phyloP scores from a whole-genome alignment of 2,329 filamentous ascomycete species.

The Sclerotinia borealis region DNA sequence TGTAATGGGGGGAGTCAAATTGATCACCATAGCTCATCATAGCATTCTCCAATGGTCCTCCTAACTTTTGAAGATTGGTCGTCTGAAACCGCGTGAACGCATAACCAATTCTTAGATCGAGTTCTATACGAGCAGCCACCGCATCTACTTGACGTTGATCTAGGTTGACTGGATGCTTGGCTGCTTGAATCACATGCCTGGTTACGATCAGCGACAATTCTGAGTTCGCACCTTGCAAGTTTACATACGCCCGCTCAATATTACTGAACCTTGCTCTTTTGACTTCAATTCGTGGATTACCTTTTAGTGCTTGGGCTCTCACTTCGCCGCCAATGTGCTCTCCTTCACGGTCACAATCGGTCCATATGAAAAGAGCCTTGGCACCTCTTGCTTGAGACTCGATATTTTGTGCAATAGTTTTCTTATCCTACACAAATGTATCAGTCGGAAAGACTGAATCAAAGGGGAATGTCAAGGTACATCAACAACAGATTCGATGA shows the following conservation, averaged over 20 bases:
- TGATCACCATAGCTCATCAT: constrained; percentile 73
- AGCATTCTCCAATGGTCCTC: constrained; percentile 48
- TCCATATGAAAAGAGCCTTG: constrained; percentile 90
- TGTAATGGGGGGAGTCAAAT: neutral
- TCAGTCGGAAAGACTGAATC: neutral
- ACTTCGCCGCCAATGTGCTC: constrained; percentile 95
- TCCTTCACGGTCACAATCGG: constrained; percentile 95
- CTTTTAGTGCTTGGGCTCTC: constrained; percentile 68
- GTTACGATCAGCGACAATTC: constrained; percentile 8
- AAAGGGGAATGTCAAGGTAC: constrained; percentile 39
- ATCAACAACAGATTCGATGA: constrained; percentile 60
- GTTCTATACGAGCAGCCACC: constrained; percentile 80
- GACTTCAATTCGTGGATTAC: constrained; percentile 68
- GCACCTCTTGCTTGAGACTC: constrained; percentile 66
- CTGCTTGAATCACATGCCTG: constrained; percentile 82
- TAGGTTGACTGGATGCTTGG: constrained; percentile 66
- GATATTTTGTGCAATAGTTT: constrained; percentile 78
- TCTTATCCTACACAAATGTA: constrained; percentile 59
- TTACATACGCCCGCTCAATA: constrained; percentile 73
- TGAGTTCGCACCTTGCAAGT: neutral
- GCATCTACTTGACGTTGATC: constrained; percentile 85
- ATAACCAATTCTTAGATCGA: constrained; percentile 87
- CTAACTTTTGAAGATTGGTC: constrained; percentile 65
- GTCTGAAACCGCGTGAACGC: constrained; percentile 89
- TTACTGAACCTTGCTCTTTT: constrained; percentile 93